Percentiles rank a stretch among this genome's conserved stretches.
Evolutionary conservation across 495 filamentous ascomycete genomes (phyloP).

Genomic region (Endocarpon pusillum): DNA sequence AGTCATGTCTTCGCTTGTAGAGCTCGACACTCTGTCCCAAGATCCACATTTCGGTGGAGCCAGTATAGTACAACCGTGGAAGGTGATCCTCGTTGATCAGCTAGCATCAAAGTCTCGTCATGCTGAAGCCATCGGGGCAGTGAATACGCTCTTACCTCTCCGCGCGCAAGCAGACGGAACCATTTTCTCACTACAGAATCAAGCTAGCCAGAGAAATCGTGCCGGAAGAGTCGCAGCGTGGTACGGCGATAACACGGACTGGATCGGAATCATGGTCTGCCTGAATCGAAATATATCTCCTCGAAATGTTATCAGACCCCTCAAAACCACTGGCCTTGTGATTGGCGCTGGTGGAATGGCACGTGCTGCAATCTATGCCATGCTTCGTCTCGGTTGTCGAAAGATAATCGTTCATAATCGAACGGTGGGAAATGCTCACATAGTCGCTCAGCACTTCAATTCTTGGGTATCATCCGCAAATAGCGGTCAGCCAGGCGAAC

Average conservation of each 20-base stretch:
- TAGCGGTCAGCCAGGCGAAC: slow-evolving; percentile 25
- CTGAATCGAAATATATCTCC: slow-evolving; percentile 62
- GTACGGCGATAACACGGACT: slow-evolving; percentile 77
- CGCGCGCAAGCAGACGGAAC: slow-evolving; percentile 42
- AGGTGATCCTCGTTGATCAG: slow-evolving; percentile 50
- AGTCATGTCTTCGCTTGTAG: slow-evolving; percentile 43
- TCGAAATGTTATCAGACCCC: slow-evolving; percentile 53
- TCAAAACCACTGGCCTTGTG: slow-evolving; percentile 50
- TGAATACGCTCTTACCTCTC: slow-evolving; percentile 67
- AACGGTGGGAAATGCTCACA: slow-evolving; percentile 40
- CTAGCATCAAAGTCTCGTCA: slow-evolving; percentile 55
- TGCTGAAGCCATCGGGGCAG: slow-evolving; percentile 62
- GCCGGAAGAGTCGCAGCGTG: slow-evolving; percentile 47
- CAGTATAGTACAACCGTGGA: slow-evolving; percentile 58
- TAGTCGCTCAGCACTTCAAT: slow-evolving; percentile 60
- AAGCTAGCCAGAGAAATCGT: slow-evolving; percentile 47
- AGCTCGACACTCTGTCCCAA: slow-evolving; percentile 42
- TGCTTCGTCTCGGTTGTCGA: slow-evolving; percentile 60
- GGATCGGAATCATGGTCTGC: slow-evolving; percentile 56
- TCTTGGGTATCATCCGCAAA: slow-evolving; percentile 26
- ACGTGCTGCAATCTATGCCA: slow-evolving; percentile 59
- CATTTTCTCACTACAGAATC: slow-evolving; percentile 44
- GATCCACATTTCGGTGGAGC: slow-evolving; percentile 57
- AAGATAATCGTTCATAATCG: slow-evolving; percentile 69
- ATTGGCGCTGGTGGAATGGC: slow-evolving; percentile 75